Evolutionary conservation across 805 yeast genomes (phyloP).

Genomic region (Saturnispora ahearnii): DNA sequence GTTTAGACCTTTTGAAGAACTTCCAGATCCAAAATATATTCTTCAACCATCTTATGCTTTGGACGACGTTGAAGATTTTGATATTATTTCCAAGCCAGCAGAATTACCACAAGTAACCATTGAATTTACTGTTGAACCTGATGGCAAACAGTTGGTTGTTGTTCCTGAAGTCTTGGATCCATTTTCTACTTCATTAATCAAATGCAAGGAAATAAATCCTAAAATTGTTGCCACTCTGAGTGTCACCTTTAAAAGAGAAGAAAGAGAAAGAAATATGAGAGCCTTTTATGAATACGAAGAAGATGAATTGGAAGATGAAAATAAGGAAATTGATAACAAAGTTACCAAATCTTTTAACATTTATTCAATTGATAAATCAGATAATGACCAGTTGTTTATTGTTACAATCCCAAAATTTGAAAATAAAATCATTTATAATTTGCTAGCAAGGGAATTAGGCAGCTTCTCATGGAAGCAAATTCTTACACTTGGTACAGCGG

Average conservation of each 20-base stretch:
- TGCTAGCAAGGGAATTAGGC: conserved; percentile 11
- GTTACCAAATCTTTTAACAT: background rate
- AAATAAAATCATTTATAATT: conserved; percentile 20
- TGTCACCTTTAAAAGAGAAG: background rate
- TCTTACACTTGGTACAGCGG: background rate
- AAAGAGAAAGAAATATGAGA: background rate
- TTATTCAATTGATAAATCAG: background rate
- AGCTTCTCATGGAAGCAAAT: background rate
- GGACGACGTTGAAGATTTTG: background rate
- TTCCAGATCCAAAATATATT: conserved; percentile 38
- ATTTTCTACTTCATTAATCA: background rate
- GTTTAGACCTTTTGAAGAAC: conserved; percentile 43
- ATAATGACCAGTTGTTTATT: conserved; percentile 12
- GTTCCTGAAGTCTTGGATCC: background rate
- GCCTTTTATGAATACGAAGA: conserved; percentile 14
- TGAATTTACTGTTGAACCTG: background rate
- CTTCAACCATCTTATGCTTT: conserved; percentile 28
- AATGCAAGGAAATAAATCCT: background rate
- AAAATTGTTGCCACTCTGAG: background rate
- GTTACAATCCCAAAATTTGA: conserved; percentile 18
- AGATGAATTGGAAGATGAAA: conserved; percentile 13
- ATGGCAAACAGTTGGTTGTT: background rate
- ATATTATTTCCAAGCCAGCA: background rate
- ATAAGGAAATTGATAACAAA: background rate
- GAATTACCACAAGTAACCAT: background rate